These are phyloP conservation scores for Cyclotella distinguenda DNA, from an alignment of 108 stramenopile species.

Conservation along the genomic window DNA sequence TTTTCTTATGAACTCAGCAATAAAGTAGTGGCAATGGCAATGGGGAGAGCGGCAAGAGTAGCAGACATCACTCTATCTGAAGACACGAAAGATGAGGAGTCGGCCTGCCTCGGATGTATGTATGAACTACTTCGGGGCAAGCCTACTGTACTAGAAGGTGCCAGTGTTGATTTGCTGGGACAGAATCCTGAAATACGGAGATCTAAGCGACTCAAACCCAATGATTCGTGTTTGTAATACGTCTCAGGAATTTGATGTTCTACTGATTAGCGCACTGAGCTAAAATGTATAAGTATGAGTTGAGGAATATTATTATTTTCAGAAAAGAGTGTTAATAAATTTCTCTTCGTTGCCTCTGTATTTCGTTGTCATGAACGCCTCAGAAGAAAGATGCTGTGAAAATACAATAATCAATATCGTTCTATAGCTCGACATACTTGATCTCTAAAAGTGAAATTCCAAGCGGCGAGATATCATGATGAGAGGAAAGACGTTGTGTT, in stretches of 20 bases:
- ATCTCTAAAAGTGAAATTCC: too few relatives aligned
- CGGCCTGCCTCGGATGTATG: constrained; percentile 8
- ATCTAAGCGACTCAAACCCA: neutral
- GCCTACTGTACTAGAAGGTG: constrained; percentile 15
- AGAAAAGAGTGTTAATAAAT: too few relatives aligned
- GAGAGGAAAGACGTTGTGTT: too few relatives aligned
- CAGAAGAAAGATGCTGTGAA: too few relatives aligned
- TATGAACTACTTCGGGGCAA: constrained; percentile 19
- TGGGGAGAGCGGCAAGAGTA: constrained; percentile 1
- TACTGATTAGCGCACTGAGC: neutral
- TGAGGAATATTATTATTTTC: too few relatives aligned
- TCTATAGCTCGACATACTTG: too few relatives aligned
- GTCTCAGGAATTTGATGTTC: neutral
- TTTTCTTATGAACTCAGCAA: constrained; percentile 19
- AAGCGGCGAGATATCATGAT: too few relatives aligned
- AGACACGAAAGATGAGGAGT: constrained; percentile 6
- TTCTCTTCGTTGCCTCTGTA: too few relatives aligned
- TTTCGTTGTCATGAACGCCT: too few relatives aligned
- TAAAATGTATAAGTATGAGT: neutral
- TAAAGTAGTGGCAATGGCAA: neutral
- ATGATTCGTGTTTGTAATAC: neutral
- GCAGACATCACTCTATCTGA: neutral
- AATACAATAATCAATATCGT: too few relatives aligned
- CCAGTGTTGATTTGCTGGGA: neutral
- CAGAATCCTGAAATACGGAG: neutral